Evolutionary conservation across 2,329 filamentous ascomycete species (phyloP).

Genomic region (Fusarium multiceps): DNA sequence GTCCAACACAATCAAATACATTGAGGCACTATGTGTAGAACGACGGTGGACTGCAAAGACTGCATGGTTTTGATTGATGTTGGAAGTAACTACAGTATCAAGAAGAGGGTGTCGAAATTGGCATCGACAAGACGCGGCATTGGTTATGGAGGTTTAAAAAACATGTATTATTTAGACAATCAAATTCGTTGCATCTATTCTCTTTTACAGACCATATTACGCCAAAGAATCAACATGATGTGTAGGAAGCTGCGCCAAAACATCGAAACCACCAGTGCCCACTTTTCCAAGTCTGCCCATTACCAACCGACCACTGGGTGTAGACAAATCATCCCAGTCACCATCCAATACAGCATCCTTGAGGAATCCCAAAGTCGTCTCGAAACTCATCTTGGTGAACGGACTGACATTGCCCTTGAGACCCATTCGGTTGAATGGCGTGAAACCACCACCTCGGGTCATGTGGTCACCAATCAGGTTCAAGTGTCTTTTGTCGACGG

Average conservation of each 20-base stretch:
- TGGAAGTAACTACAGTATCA: neutral
- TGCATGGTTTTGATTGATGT: neutral
- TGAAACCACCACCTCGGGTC: slow-evolving; percentile 92
- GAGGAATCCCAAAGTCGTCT: slow-evolving; percentile 94
- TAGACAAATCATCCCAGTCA: slow-evolving; percentile 88
- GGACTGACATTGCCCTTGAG: slow-evolving; percentile 86
- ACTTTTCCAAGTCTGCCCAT: slow-evolving; percentile 84
- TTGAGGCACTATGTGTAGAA: neutral
- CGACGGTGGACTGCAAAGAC: neutral
- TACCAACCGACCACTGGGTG: slow-evolving; percentile 88
- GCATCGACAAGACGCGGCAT: neutral
- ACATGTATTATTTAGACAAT: slow-evolving; percentile 18
- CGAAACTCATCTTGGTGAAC: slow-evolving; percentile 99
- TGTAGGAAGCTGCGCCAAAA: slow-evolving; percentile 73
- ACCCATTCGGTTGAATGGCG: slow-evolving; percentile 91
- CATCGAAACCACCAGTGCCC: slow-evolving; percentile 92
- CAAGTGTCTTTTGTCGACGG: slow-evolving; percentile 89
- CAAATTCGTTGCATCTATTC: slow-evolving; percentile 34
- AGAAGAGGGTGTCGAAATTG: neutral
- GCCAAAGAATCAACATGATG: slow-evolving; percentile 55
- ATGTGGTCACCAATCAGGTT: slow-evolving; percentile 98
- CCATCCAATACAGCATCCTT: slow-evolving; percentile 91
- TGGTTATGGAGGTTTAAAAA: neutral
- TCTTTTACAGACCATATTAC: slow-evolving; percentile 40
- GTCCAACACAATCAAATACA: neutral